Percentiles rank a stretch among this genome's conserved stretches.
Evolutionary conservation across 2,329 filamentous ascomycete genomes (phyloP).

Genomic region (Ceratocystis diversiconidia): DNA sequence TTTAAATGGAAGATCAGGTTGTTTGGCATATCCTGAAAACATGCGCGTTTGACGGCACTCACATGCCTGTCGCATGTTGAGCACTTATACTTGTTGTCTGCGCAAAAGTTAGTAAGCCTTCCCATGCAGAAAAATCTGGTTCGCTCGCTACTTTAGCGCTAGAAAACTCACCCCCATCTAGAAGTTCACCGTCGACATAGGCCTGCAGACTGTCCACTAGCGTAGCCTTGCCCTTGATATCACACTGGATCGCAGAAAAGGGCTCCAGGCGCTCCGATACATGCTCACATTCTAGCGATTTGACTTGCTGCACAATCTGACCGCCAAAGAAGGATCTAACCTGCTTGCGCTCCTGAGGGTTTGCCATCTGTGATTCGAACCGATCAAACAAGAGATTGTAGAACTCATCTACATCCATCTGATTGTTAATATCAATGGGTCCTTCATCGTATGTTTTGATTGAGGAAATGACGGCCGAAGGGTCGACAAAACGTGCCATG

Average conservation of each 20-base stretch:
- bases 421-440: slow-evolving; percentile 69
- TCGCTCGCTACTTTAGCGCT: too few species aligned
- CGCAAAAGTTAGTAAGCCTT: slow-evolving; percentile 20
- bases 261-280: slow-evolving; percentile 82
- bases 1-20: slow-evolving; percentile 93
- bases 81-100: slow-evolving; percentile 96
- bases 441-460: slow-evolving; percentile 74
- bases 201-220: slow-evolving; percentile 79
- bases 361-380: slow-evolving; percentile 68
- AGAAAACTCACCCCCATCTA: slow-evolving; percentile 59
- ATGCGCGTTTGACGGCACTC: slow-evolving; percentile 85
- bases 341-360: slow-evolving; percentile 50
- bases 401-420: slow-evolving; percentile 98
- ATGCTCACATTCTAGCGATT: slow-evolving; percentile 85
- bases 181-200: slow-evolving; percentile 91
- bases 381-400: slow-evolving; percentile 88
- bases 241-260: slow-evolving; percentile 89
- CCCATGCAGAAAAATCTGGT: background rate
- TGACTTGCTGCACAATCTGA: slow-evolving; percentile 84
- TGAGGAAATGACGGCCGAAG: slow-evolving; percentile 54
- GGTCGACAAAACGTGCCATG: slow-evolving; percentile 58
- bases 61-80: slow-evolving; percentile 79
- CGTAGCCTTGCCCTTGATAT: slow-evolving; percentile 79
- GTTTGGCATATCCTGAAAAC: slow-evolving; percentile 81
- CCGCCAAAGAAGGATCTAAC: slow-evolving; percentile 83